Evolutionary conservation across 257 asterid species (phyloP).

Genomic region (Osmanthus fragrans): DNA sequence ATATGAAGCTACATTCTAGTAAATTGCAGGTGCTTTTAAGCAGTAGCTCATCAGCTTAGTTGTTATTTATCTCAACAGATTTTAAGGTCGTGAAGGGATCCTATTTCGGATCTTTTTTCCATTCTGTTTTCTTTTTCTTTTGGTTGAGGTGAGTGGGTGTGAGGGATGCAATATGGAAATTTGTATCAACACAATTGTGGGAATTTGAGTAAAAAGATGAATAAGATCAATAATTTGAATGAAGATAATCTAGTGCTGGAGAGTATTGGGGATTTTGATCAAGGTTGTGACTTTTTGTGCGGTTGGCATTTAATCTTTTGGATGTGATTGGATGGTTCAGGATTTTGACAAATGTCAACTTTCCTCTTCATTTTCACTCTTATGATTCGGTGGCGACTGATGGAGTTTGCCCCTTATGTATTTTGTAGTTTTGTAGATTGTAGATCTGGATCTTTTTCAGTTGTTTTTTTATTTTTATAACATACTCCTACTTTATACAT

Average conservation of each 20-base stretch:
- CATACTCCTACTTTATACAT: slow-evolving; percentile 14
- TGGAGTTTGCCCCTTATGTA: background rate
- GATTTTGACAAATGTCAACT: background rate
- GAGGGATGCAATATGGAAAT: background rate
- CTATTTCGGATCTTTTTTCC: background rate
- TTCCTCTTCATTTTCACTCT: background rate
- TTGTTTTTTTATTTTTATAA: slow-evolving; percentile 3
- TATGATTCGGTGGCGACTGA: slow-evolving; percentile 5
- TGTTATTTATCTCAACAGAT: background rate
- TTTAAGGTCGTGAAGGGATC: background rate
- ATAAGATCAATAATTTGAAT: background rate
- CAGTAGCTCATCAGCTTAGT: slow-evolving; percentile 13
- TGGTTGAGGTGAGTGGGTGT: background rate
- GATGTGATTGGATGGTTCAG: background rate
- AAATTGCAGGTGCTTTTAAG: slow-evolving; percentile 1
- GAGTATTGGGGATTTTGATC: background rate
- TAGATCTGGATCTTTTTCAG: background rate
- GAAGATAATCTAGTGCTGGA: background rate
- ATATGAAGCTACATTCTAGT: background rate
- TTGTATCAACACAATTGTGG: background rate
- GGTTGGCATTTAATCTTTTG: background rate
- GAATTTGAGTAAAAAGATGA: background rate
- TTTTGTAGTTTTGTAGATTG: background rate
- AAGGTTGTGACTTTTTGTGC: slow-evolving; percentile 1
- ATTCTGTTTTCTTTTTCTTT: background rate